These are phyloP conservation scores for Trypanosoma theileri DNA, from an alignment of 208 protist species.

Conservation along the genomic window DNA sequence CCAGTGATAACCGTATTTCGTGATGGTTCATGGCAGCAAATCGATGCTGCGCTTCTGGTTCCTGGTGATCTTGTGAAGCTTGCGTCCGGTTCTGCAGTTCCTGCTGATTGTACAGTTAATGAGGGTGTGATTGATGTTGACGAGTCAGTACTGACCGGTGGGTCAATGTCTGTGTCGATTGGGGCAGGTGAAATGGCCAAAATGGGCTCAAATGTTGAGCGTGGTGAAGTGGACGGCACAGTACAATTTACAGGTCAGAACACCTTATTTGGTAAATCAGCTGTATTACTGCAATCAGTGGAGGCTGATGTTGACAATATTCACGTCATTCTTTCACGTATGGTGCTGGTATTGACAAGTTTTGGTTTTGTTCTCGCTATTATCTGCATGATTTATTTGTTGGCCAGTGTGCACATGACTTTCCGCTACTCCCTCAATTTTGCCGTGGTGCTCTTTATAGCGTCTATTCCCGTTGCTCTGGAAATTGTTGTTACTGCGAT, in stretches of 20 bases:
- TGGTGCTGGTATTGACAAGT: constrained; percentile 61
- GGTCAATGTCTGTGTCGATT: constrained; percentile 94
- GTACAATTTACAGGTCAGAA: constrained; percentile 86
- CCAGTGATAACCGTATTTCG: constrained; percentile 74
- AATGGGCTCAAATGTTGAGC: constrained; percentile 89
- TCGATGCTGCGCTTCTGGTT: constrained; percentile 82
- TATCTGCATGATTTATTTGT: constrained; percentile 74
- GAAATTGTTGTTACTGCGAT: constrained; percentile 86
- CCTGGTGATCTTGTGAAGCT: constrained; percentile 94
- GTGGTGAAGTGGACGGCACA: constrained; percentile 73
- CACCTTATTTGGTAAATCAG: constrained; percentile 94
- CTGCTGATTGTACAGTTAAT: constrained; percentile 91
- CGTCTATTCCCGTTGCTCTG: constrained; percentile 91
- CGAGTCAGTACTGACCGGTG: constrained; percentile 94
- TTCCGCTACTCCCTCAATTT: constrained; percentile 72
- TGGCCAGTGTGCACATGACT: constrained; percentile 55
- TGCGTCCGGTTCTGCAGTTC: constrained; percentile 89
- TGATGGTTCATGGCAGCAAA: constrained; percentile 82
- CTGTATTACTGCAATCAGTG: constrained; percentile 82
- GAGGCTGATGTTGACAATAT: constrained; percentile 75
- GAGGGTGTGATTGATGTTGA: constrained; percentile 90
- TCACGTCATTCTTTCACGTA: constrained; percentile 51
- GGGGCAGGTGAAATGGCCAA: constrained; percentile 83
- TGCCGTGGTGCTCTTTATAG: constrained; percentile 85
- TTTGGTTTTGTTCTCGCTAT: constrained; percentile 70